A percentile compares a stretch with the other conserved stretches of the same genome.
Conservation (phyloP, 2,329 filamentous ascomycete species). For the Alternaria dauci region DNA sequence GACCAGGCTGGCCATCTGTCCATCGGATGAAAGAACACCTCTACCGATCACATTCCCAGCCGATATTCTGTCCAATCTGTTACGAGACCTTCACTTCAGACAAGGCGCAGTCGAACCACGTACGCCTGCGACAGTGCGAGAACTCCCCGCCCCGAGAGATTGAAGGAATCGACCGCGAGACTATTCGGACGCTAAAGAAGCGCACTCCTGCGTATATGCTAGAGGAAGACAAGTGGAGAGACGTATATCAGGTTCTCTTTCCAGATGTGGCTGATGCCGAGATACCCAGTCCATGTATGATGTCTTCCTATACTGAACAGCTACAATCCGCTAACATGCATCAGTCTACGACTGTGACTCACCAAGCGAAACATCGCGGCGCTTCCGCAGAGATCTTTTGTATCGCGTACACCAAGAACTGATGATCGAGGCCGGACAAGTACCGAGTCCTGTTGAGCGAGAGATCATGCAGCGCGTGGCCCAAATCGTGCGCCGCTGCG, state of each 20-base stretch:
- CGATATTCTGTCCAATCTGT: slow-evolving; percentile 52
- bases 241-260: slow-evolving; percentile 52
- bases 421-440: slow-evolving; percentile 28
- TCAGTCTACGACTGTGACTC: slow-evolving; percentile 48
- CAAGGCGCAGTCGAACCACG: slow-evolving; percentile 44
- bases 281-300: slow-evolving; percentile 50
- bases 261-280: slow-evolving; percentile 37
- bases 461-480: slow-evolving; percentile 39
- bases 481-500: slow-evolving; percentile 39
- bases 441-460: slow-evolving; percentile 35
- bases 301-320: too few species aligned
- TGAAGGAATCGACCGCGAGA: slow-evolving; percentile 52
- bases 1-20: slow-evolving; percentile 51
- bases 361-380: slow-evolving; percentile 33
- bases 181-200: slow-evolving; percentile 48
- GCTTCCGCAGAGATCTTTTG: slow-evolving; percentile 49
- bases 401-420: slow-evolving; percentile 46
- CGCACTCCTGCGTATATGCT: slow-evolving; percentile 40
- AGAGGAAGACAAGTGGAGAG: slow-evolving; percentile 53
- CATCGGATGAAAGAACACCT: slow-evolving; percentile 56
- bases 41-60: slow-evolving; percentile 51
- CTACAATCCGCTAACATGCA: neutral
- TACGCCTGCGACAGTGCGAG: slow-evolving; percentile 37
- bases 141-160: slow-evolving; percentile 33
- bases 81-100: slow-evolving; percentile 48